Evolutionary conservation across 345 rosid genomes (phyloP).

Genomic region (Pseudoturritis turrita): DNA sequence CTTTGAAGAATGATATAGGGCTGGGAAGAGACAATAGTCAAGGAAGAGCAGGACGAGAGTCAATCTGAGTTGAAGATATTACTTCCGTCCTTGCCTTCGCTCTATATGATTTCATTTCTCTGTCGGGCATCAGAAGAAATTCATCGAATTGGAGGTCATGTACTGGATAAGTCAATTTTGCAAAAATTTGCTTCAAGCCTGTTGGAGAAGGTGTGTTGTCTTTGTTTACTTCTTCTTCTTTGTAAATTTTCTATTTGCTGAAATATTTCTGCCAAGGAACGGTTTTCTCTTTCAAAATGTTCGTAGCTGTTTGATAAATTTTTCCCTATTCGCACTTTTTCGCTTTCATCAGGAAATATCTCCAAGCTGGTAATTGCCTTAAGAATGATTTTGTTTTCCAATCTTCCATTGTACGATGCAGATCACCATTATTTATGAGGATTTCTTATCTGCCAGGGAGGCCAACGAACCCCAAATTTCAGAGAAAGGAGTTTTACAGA

Average conservation of each 20-base stretch:
- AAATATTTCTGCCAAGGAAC: not conserved
- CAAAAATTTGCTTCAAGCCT: conserved; percentile 69
- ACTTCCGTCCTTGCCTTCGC: conserved; percentile 94
- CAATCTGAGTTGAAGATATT: conserved; percentile 82
- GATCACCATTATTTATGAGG: conserved; percentile 68
- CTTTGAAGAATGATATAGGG: conserved; percentile 55
- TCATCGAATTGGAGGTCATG: conserved; percentile 97
- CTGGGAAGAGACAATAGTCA: conserved; percentile 93
- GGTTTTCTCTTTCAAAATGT: not conserved
- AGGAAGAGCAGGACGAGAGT: conserved; percentile 71
- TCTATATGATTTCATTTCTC: conserved; percentile 78
- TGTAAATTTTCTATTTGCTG: not conserved
- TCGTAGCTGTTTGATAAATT: not conserved
- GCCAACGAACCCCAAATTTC: conserved; percentile 62
- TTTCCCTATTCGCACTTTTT: not conserved
- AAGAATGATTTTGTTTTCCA: not conserved
- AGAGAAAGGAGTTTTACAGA: conserved; percentile 90
- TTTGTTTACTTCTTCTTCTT: not conserved
- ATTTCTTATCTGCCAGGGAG: conserved; percentile 66
- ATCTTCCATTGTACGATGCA: conserved; percentile 36
- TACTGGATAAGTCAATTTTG: conserved; percentile 80
- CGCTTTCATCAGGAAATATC: not conserved
- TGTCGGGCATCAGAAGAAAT: conserved; percentile 97
- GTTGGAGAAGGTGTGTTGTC: conserved; percentile 64
- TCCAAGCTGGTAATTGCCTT: conserved; percentile 14